Base-by-base conservation (phyloP, 768 basidiomycete genomes). In the Lactarius trivialis region DNA sequence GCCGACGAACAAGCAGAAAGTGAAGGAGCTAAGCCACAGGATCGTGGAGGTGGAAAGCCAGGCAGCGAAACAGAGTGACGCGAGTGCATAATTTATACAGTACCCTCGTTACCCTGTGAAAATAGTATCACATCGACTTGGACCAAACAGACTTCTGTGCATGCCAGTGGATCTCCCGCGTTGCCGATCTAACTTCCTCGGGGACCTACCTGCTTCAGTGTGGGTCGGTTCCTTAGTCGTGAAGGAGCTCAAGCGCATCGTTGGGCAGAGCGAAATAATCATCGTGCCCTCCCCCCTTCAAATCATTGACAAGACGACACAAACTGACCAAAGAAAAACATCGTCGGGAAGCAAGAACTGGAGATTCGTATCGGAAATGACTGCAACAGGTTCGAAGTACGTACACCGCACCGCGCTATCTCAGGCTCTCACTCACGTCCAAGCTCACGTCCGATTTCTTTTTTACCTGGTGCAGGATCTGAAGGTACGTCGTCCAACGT, bases 271-370 rank as follows among this genome's bases (percentile, higher is more conserved):
- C 69, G 97, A 99, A 67, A 92, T 99, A 64, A 90, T 89, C 30
- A 98, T 43, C 8, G 41, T 43, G 7, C 5, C 43, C 55, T 43
- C 32, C 28, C 28, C 36, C 1, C 26, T 30, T 24, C 37, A 19
- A 8, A 32, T 7, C 14, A 5, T 21, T 21, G 7, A 9, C n/a
- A 99, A 82, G 97, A 99, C 72, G 97, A 99, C 76, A 82, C 86
- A 0, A 91, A 93, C 70, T 99, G 97, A 97, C 97, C 97, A 4
- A 97, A 98, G 78, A 98, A 97, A 79, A 96, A 96, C 73, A 94
- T 98, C 33, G 94, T 98, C 30, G 97, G 97, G 52, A 94, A 96
- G 76, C 97, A 99, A 73, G 96, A 98, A 75, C 82, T 99, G 41
- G 97, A 99, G 75, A 92, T 98, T 61, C 85, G 93, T 56, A 73